phyloP scores from a whole-genome alignment of 2,329 filamentous ascomycete species.

The Eutypa lata region DNA sequence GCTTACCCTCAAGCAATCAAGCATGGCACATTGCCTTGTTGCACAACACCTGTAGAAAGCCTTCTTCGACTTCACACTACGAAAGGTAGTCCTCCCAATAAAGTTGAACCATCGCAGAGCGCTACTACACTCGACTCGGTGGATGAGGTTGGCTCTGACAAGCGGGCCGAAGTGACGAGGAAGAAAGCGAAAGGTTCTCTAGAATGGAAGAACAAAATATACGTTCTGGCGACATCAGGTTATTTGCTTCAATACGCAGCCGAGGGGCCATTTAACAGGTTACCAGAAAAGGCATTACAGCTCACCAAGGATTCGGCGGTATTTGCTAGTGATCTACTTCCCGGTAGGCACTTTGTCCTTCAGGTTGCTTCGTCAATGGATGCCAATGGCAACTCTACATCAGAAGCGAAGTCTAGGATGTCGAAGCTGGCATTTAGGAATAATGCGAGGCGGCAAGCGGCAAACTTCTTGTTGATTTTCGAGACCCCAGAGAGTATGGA shows the following conservation, averaged over 20 bases:
- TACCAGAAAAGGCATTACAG: constrained; percentile 71
- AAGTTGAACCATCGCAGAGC: constrained; percentile 30
- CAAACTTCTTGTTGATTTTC: constrained; percentile 70
- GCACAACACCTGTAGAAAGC: constrained; percentile 64
- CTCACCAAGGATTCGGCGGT: constrained; percentile 73
- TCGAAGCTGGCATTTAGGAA: constrained; percentile 61
- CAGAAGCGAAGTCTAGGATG: constrained; percentile 59
- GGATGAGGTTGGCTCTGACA: constrained; percentile 26
- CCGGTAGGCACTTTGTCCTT: constrained; percentile 76
- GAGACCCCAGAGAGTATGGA: constrained; percentile 74
- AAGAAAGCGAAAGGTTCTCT: constrained; percentile 48
- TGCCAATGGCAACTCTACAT: constrained; percentile 47
- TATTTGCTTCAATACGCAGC: constrained; percentile 72
- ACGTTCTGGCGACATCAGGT: constrained; percentile 67
- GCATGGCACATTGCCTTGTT: constrained; percentile 66
- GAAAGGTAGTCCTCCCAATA: constrained; percentile 38
- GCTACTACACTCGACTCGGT: constrained; percentile 17
- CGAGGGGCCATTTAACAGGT: constrained; percentile 65
- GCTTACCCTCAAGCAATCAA: constrained; percentile 82
- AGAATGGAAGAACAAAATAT: constrained; percentile 70
- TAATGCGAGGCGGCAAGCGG: constrained; percentile 53
- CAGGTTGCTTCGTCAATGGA: constrained; percentile 69
- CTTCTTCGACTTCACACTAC: constrained; percentile 61
- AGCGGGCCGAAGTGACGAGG: constrained; percentile 39
- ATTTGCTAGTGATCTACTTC: constrained; percentile 76